A percentile compares a stretch with the other conserved stretches of the same genome.
phyloP scores from a whole-genome alignment of 139 green algal genomes.

The Mychonastes homosphaera region DNA sequence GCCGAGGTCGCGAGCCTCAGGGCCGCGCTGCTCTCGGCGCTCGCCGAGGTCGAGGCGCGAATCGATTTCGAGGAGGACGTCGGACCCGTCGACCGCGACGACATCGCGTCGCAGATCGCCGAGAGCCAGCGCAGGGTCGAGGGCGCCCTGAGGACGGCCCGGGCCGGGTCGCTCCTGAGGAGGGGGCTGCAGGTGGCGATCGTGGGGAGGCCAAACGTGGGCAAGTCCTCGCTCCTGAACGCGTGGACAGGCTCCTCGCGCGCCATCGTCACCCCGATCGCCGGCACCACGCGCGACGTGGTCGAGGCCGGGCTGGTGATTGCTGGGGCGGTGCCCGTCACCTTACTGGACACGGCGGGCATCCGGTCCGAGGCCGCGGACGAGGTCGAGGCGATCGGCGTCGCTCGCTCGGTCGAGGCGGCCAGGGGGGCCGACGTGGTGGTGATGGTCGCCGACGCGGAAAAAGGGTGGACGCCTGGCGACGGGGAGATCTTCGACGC shows the following conservation, averaged over 20 bases:
- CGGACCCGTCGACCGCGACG: conserved; percentile 49
- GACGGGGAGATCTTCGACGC: conserved; percentile 48
- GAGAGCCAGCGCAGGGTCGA: conserved; percentile 23
- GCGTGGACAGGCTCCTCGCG: conserved; percentile 62
- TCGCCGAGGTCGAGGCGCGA: conserved; percentile 78
- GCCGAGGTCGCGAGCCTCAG: conserved; percentile 34
- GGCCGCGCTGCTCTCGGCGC: conserved; percentile 44
- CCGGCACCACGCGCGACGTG: conserved; percentile 92
- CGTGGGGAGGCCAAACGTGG: conserved; percentile 90
- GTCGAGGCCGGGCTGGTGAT: conserved; percentile 87
- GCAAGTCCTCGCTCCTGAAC: conserved; percentile 93
- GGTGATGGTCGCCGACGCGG: conserved; percentile 72
- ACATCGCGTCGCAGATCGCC: conserved; percentile 32
- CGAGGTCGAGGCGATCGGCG: conserved; percentile 75
- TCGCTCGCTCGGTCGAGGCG: conserved; percentile 64
- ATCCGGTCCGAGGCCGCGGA: conserved; percentile 66
- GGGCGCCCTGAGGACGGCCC: conserved; percentile 22
- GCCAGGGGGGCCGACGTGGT: conserved; percentile 68
- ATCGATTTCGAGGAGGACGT: conserved; percentile 96
- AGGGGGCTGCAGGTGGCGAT: conserved; percentile 59
- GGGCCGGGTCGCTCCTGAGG: background rate
- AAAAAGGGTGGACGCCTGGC: conserved; percentile 53
- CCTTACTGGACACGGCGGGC: conserved; percentile 89
- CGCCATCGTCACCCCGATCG: conserved; percentile 88
- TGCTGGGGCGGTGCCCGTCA: conserved; percentile 74